These are phyloP conservation scores for Talaromyces stipitatus DNA, from an alignment of 495 filamentous ascomycete species.

Conservation along the genomic window DNA sequence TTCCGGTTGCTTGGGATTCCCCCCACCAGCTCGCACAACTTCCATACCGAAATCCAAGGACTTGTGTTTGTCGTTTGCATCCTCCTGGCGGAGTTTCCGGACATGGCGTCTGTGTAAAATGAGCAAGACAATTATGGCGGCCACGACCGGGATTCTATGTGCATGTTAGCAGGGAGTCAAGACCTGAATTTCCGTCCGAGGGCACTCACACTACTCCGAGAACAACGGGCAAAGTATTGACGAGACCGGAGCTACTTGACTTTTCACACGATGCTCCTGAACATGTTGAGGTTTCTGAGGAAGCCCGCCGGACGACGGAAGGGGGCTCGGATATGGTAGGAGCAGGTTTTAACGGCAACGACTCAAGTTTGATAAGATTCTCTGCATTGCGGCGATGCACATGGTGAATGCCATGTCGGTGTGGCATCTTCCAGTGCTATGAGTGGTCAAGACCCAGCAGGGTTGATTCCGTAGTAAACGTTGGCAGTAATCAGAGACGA, in stretches of 20 bases:
- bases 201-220: constrained; percentile 73
- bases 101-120: constrained; percentile 72
- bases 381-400: background rate
- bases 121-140: constrained; percentile 59
- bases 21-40: constrained; percentile 24
- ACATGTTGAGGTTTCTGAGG: constrained; percentile 2
- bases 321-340: constrained; percentile 5
- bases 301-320: background rate
- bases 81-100: constrained; percentile 66
- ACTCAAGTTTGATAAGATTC: background rate
- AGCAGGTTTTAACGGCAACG: constrained; percentile 24
- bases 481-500: background rate
- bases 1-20: constrained; percentile 25
- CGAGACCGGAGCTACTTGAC: constrained; percentile 45
- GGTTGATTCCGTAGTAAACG: background rate
- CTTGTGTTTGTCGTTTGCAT: constrained; percentile 79
- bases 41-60: constrained; percentile 90
- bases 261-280: constrained; percentile 36
- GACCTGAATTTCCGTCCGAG: background rate
- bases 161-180: constrained; percentile 15
- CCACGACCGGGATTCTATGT: constrained; percentile 65
- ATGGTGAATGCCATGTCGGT: constrained; percentile 3
- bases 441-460: background rate
- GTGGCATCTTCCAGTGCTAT: constrained; percentile 2
- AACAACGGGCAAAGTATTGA: constrained; percentile 66